Percentiles rank a stretch among this genome's conserved stretches.
phyloP scores from a whole-genome alignment of 1,284 basidiomycete genomes.

The Puccinia polysora region DNA sequence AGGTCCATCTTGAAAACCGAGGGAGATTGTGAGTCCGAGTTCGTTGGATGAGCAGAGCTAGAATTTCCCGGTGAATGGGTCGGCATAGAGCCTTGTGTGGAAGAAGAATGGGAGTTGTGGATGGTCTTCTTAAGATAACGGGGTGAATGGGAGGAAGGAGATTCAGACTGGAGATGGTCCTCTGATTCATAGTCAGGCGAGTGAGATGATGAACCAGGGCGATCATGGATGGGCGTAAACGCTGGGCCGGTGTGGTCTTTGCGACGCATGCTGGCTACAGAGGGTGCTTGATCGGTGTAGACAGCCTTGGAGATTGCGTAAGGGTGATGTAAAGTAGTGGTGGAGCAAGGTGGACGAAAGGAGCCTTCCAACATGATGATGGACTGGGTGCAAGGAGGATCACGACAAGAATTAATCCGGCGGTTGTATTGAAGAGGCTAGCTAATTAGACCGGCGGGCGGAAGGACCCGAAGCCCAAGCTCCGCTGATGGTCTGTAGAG shows the following conservation, averaged over 20 bases:
- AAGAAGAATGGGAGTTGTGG: background rate
- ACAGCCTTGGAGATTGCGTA: background rate
- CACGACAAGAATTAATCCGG: background rate
- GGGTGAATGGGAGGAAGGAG: background rate
- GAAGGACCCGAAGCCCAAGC: too few relatives aligned
- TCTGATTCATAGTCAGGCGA: constrained; percentile 38
- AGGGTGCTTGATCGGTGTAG: constrained; percentile 10
- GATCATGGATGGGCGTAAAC: constrained; percentile 30
- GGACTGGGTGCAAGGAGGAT: background rate
- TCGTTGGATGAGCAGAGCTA: background rate
- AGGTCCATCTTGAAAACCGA: constrained; percentile 10
- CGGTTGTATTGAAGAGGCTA: too few relatives aligned
- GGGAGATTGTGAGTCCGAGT: background rate
- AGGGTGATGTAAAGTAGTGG: constrained; percentile 11
- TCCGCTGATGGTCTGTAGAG: too few relatives aligned
- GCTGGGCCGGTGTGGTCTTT: constrained; percentile 25
- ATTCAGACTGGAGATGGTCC: constrained; percentile 22
- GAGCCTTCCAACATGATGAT: constrained; percentile 42
- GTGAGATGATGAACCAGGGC: constrained; percentile 6
- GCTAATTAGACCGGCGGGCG: too few relatives aligned
- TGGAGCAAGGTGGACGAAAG: constrained; percentile 21
- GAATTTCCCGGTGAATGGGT: background rate
- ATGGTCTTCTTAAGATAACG: constrained; percentile 5
- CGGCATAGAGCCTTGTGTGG: background rate
- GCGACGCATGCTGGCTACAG: constrained; percentile 4